Conservation (phyloP, 1,284 basidiomycete species). For the Phaffia rhodozyma region DNA sequence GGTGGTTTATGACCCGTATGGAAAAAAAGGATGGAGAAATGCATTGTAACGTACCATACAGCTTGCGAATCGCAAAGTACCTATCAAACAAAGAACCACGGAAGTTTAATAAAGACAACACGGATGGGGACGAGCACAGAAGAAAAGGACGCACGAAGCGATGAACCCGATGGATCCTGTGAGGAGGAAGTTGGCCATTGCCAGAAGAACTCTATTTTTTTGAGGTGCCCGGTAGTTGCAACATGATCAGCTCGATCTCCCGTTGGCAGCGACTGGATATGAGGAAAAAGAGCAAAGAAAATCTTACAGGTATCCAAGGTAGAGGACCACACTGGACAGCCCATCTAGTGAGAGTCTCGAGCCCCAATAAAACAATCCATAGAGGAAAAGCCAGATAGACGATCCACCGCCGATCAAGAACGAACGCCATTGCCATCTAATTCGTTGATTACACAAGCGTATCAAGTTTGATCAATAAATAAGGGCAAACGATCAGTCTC, state of each 20-base stretch:
- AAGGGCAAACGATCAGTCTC: background rate
- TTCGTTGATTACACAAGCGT: background rate
- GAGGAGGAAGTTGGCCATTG: conserved; percentile 73
- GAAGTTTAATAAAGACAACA: too few relatives aligned
- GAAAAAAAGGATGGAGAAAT: background rate
- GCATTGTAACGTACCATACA: conserved; percentile 44
- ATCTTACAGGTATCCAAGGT: conserved; percentile 70
- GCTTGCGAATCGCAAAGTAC: conserved; percentile 68
- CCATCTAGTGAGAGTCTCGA: conserved; percentile 73
- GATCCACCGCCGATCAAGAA: conserved; percentile 91
- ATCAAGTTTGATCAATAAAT: background rate
- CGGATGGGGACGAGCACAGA: too few relatives aligned
- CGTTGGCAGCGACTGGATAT: background rate
- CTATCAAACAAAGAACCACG: too few relatives aligned
- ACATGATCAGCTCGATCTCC: background rate
- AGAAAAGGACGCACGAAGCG: conserved; percentile 39
- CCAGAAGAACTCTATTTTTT: conserved; percentile 47
- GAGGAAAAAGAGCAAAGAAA: background rate
- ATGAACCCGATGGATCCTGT: conserved; percentile 79
- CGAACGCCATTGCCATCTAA: conserved; percentile 89
- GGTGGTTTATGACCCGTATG: too few relatives aligned
- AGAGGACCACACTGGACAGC: conserved; percentile 70
- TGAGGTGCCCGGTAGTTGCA: background rate
- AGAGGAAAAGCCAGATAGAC: conserved; percentile 74
- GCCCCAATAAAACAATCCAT: conserved; percentile 72